Base-by-base conservation (phyloP, 1,284 basidiomycete species). In the Mrakiaceae sp. region DNA sequence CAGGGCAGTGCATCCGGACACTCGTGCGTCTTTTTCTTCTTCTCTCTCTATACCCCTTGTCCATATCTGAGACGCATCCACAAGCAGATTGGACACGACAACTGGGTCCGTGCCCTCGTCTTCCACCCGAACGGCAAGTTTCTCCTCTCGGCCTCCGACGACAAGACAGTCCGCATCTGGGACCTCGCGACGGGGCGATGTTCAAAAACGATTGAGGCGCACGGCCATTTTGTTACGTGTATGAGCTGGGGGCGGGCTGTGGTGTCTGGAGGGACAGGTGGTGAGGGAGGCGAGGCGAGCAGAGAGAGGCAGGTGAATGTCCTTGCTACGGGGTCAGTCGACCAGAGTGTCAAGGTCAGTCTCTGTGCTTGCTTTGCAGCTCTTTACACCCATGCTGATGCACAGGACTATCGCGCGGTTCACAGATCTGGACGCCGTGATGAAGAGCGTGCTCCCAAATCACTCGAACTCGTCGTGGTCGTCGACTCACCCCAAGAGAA, bases 121-220 rank as follows among this genome's bases (percentile, higher is more conserved):
- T 91, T 92, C 78, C 89, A 91, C 74, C 89, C 89, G 0, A 83
- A 83, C 6, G 91, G 91, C 51, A 92, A 92, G 74, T 86, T 84
- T 72, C 82, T 95, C 4, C 80, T 95, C 12, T 91, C 89, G 2
- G 89, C 87, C 2, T 88, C 88, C 5, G 91, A 95, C 74, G 91
- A 95, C 79, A 90, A 92, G 77, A 90, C 89, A 8, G 84, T 94
- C 71, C 84, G 88, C 8, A 81, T 92, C 12, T 95, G 91, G 91
- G 91, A 95, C 69, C 78, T 95, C 50, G 87, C 86, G 3, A 74
- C 75, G 3, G 87, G 89, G 1, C 82, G 90, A 67, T 88, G 88
- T 72, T 79, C 84, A 69, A 90, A 88, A 77, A 88, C 84, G 51
- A 81, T 94, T 56, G 88, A 93, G 68, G 90, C 89, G 1, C 91